Evolutionary conservation across 345 rosid genomes (phyloP), one percentile per base, ranked within the genome.

Genomic region (Lumnitzera racemosa): DNA sequence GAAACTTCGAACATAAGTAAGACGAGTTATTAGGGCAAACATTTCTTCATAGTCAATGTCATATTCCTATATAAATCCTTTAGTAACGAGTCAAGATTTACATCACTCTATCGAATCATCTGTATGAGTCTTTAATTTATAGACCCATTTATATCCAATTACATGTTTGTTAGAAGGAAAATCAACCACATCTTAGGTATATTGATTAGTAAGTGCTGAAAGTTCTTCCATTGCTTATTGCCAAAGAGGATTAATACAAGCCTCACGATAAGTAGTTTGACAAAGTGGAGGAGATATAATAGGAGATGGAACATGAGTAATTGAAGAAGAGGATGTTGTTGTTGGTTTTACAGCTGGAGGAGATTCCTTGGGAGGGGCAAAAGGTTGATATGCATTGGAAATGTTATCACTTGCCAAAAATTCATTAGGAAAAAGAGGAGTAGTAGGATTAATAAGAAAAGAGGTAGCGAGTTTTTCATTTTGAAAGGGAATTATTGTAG

Each of bases 1-100:
- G 5, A 67, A 36, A 24, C 29, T 11, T 1, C 60, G 47, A 24
- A 60, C 12, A 12, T 54, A 51, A 2, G 29, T 41, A 29, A 47
- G 31, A 12, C 14, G 17, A 53, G 14, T 2, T 13, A 61, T 43
- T 1, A 12, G 8, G 13, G 54, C 53, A 61, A 20, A 61, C 2
- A 43, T 61, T 24, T 61, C 55, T 1, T 48, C 64, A 61, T 61
- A 61, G 16, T 67, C 27, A 52, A 67, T 59, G 11, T 47, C 29
- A 17, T 59, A 61, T 12, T 52, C 51, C 17, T 67, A 47, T 4
- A 24, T 27, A 17, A 7, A 52, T 0, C 59, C 27, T 4, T 15
- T 11, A 1, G 2, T 1, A 16, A 15, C 46, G 9, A 53, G 36
- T 0, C 17, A 3, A 46, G 58, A 65, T 23, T 67, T 59, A 20